Conservation (phyloP, 1,284 basidiomycete species). For the Ceratobasidium sp. region DNA sequence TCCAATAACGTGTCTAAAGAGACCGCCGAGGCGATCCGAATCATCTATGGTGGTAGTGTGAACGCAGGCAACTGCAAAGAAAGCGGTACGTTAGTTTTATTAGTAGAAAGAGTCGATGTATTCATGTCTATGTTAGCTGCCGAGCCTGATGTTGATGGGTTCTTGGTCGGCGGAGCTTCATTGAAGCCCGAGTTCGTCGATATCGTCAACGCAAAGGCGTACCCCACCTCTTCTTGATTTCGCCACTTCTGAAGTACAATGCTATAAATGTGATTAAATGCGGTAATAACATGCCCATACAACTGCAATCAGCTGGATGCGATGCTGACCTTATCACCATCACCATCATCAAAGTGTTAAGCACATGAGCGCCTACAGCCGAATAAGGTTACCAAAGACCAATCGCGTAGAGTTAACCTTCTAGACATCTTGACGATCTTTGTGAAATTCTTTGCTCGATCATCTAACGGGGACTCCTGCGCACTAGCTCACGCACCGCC, state of each 20-base stretch:
- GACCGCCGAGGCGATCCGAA: constrained; percentile 81
- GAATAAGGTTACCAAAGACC: no score
- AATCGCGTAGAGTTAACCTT: no score
- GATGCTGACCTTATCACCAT: no score
- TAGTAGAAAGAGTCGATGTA: constrained; percentile 27
- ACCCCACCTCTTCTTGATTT: constrained; percentile 23
- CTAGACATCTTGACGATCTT: no score
- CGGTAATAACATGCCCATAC: constrained; percentile 12
- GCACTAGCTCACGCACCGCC: no score
- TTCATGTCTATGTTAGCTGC: constrained; percentile 59
- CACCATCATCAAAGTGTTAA: no score
- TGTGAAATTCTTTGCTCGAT: no score
- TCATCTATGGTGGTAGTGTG: constrained; percentile 97
- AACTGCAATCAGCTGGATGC: no score
- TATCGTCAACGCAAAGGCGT: constrained; percentile 79
- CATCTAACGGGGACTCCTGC: no score
- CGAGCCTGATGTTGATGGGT: constrained; percentile 94
- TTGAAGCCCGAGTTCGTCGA: constrained; percentile 97
- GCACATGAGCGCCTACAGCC: no score
- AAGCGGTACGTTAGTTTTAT: constrained; percentile 66
- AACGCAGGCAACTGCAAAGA: constrained; percentile 89
- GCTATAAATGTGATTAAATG: constrained; percentile 3
- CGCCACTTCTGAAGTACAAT: neutral
- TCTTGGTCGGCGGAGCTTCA: constrained; percentile 97
- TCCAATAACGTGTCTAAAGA: constrained; percentile 69